Percentiles rank a stretch among this genome's conserved stretches.
These are phyloP conservation scores for Pouteria glomerata DNA, from an alignment of 148 eudicot genomes.

Conservation along the genomic window DNA sequence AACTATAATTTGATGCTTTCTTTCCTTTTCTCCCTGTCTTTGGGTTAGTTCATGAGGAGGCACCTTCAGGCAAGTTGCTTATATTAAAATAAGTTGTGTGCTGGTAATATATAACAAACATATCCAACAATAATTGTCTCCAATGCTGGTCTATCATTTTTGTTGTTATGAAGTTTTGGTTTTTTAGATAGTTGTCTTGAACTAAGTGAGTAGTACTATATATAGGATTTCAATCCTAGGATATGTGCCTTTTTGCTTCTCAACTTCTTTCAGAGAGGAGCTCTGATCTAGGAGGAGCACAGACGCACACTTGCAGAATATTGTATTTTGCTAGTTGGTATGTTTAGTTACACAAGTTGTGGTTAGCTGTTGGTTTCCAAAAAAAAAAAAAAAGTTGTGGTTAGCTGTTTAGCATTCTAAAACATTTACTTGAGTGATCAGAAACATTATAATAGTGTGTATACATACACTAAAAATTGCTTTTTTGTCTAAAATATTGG, in stretches of 20 bases:
- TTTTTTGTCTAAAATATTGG: too few relatives aligned
- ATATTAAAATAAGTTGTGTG: neutral
- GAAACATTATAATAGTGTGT: too few relatives aligned
- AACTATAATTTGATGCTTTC: neutral
- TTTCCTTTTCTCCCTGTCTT: neutral
- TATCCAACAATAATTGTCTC: neutral
- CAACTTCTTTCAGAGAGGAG: neutral
- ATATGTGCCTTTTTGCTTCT: neutral
- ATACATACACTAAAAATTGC: too few relatives aligned
- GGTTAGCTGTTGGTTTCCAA: too few relatives aligned
- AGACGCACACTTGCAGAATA: too few relatives aligned
- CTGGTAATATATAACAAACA: neutral
- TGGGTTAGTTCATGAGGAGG: neutral
- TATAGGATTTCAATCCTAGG: neutral
- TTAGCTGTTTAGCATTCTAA: too few relatives aligned
- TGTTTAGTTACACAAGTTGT: too few relatives aligned
- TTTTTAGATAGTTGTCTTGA: neutral
- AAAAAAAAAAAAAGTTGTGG: too few relatives aligned
- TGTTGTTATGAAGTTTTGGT: neutral
- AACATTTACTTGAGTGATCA: too few relatives aligned
- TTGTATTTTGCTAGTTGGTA: too few relatives aligned
- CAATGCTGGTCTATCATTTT: neutral
- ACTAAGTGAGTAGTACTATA: neutral
- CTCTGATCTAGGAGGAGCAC: too few relatives aligned
- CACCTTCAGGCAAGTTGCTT: constrained; percentile 6